Conservation (phyloP, 208 protist genomes). For the Strigomonas galati region DNA sequence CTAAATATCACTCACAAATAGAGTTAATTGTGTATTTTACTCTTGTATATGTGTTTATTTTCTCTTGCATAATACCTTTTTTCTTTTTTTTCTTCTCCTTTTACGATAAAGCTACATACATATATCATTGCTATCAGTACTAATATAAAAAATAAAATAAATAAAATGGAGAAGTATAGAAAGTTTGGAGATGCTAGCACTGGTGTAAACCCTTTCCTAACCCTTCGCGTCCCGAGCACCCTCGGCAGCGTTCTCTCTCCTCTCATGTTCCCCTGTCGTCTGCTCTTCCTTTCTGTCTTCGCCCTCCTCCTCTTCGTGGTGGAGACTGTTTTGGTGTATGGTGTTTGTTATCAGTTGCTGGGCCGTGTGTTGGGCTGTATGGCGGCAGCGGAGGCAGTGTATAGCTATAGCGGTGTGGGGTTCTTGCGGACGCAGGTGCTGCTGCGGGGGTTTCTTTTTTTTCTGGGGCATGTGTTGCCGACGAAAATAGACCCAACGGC, state of each 20-base stretch:
- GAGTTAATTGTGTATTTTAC: background rate
- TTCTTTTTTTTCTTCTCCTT: background rate
- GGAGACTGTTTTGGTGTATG: slow-evolving; percentile 41
- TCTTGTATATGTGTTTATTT: background rate
- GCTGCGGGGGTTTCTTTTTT: slow-evolving; percentile 56
- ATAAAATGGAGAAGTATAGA: slow-evolving; percentile 75
- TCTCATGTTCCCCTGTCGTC: slow-evolving; percentile 50
- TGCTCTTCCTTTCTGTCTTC: slow-evolving; percentile 45
- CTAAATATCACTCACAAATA: too few relatives aligned
- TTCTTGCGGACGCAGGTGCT: slow-evolving; percentile 42
- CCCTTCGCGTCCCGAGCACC: slow-evolving; percentile 35
- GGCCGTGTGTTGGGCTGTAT: slow-evolving; percentile 19
- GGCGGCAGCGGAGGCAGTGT: background rate
- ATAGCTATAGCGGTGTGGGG: background rate
- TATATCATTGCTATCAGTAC: background rate
- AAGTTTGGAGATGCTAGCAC: slow-evolving; percentile 70
- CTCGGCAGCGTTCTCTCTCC: slow-evolving; percentile 25
- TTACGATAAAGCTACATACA: background rate
- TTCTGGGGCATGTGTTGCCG: slow-evolving; percentile 44
- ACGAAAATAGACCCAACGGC: slow-evolving; percentile 10
- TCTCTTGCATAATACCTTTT: background rate
- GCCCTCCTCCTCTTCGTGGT: slow-evolving; percentile 36
- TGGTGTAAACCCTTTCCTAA: slow-evolving; percentile 79
- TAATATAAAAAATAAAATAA: background rate
- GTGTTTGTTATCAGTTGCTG: slow-evolving; percentile 17